These are phyloP conservation scores for Lactarius trivialis DNA, from an alignment of 768 basidiomycete genomes.

Conservation along the genomic window DNA sequence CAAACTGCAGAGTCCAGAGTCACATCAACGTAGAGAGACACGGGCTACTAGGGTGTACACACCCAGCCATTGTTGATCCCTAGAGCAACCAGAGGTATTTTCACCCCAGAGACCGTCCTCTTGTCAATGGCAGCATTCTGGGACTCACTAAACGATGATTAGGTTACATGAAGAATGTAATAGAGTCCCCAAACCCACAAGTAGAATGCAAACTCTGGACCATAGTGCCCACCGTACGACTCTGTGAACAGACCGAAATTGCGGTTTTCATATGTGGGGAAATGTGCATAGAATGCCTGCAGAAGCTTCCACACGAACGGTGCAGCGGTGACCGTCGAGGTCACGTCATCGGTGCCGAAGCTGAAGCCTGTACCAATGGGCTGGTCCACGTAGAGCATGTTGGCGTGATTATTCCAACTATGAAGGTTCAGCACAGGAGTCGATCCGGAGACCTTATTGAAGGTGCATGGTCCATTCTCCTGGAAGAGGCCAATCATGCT, in stretches of 20 bases:
- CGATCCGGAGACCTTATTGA: conserved; percentile 6
- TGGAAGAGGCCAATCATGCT: conserved; percentile 9
- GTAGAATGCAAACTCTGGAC: conserved; percentile 21
- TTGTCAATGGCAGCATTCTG: not conserved
- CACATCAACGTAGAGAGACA: conserved; percentile 19
- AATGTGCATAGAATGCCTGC: conserved; percentile 27
- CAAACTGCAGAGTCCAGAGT: not conserved
- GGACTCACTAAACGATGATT: not conserved
- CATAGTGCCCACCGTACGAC: conserved; percentile 33
- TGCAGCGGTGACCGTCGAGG: not conserved
- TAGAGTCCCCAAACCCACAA: not conserved
- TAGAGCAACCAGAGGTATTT: not conserved
- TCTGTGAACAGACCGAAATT: conserved; percentile 49
- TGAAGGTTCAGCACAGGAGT: conserved; percentile 8
- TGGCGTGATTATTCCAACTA: conserved; percentile 16
- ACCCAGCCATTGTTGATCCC: conserved; percentile 4
- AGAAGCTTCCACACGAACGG: conserved; percentile 1
- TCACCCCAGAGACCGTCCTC: not conserved
- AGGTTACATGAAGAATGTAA: not conserved
- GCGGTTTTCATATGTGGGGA: conserved; percentile 34
- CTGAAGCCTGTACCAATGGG: conserved; percentile 5
- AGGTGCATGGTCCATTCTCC: conserved; percentile 20
- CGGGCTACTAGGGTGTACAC: conserved; percentile 30
- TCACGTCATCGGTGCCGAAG: not conserved
- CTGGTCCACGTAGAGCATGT: conserved; percentile 22